phyloP scores from a whole-genome alignment of 805 yeast genomes.

The Yarrowia sp. region DNA sequence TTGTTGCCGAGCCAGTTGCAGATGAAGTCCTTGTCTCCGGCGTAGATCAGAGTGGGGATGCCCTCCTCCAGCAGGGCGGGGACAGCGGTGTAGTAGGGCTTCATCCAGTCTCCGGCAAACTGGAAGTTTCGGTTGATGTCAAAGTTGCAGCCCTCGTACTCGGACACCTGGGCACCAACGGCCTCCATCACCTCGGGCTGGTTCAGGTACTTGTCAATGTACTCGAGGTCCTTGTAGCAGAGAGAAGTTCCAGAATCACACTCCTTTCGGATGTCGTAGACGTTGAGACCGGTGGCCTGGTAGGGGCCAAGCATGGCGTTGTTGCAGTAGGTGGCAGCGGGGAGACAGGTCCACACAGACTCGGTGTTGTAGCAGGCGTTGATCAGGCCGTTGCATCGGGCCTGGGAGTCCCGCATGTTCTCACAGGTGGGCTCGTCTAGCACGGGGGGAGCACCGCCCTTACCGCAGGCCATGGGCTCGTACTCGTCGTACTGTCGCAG shows the following conservation, averaged over 20 bases:
- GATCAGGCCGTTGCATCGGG: constrained; percentile 79
- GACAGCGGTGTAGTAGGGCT: constrained; percentile 64
- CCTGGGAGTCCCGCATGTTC: constrained; percentile 68
- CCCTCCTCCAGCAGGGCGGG: constrained; percentile 67
- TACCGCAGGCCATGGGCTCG: constrained; percentile 94
- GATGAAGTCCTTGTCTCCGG: constrained; percentile 92
- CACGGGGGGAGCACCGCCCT: constrained; percentile 82
- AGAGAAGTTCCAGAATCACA: constrained; percentile 65
- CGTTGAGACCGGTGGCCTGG: constrained; percentile 84
- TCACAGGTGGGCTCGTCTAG: constrained; percentile 81
- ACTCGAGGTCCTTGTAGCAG: constrained; percentile 82
- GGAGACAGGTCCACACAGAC: constrained; percentile 84
- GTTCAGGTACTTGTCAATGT: constrained; percentile 81
- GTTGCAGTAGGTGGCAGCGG: constrained; percentile 91
- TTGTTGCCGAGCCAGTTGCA: constrained; percentile 93
- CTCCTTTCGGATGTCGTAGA: constrained; percentile 84
- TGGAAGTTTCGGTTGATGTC: constrained; percentile 79
- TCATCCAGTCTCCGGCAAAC: constrained; percentile 69
- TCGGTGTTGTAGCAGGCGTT: constrained; percentile 78
- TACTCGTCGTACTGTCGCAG: constrained; percentile 79
- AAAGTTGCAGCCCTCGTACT: constrained; percentile 78
- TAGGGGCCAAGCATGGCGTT: constrained; percentile 81
- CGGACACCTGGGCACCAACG: constrained; percentile 88
- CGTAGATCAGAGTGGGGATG: constrained; percentile 83
- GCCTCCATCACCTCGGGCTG: constrained; percentile 75